Conservation (phyloP, 306 rosid genomes). For the Quercus suber region DNA sequence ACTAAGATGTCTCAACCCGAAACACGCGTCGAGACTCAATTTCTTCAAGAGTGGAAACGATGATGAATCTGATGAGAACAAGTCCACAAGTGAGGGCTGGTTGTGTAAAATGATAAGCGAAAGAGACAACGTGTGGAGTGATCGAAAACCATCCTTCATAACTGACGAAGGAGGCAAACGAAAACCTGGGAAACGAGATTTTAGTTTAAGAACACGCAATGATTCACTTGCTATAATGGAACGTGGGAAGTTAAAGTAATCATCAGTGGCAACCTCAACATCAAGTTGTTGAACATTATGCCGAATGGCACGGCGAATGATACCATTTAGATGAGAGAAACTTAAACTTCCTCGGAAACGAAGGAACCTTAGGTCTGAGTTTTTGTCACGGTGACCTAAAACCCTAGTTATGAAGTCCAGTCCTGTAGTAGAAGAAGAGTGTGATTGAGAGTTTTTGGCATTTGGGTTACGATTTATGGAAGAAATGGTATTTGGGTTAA, state of each 20-base stretch:
- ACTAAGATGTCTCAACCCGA: constrained; percentile 44
- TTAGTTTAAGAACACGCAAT: constrained; percentile 40
- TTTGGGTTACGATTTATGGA: not conserved
- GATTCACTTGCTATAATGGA: constrained; percentile 51
- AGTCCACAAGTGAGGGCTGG: constrained; percentile 51
- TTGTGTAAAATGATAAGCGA: constrained; percentile 35
- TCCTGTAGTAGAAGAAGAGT: constrained; percentile 5
- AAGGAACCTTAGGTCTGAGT: constrained; percentile 54
- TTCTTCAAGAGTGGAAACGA: constrained; percentile 57
- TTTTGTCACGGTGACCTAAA: constrained; percentile 41
- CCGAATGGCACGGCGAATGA: constrained; percentile 62
- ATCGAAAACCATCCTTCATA: constrained; percentile 50
- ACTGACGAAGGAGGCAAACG: constrained; percentile 67
- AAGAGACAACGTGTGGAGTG: constrained; percentile 46
- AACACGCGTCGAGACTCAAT: constrained; percentile 46
- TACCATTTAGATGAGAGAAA: constrained; percentile 54
- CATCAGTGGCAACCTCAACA: constrained; percentile 50
- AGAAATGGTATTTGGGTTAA: constrained; percentile 13
- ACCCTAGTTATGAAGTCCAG: constrained; percentile 51
- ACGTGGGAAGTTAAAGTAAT: constrained; percentile 71
- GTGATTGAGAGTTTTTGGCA: constrained; percentile 2
- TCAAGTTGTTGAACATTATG: constrained; percentile 61
- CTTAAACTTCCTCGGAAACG: constrained; percentile 51
- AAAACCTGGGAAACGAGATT: constrained; percentile 51
- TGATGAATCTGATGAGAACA: constrained; percentile 44